Base-by-base conservation (phyloP, 2,329 filamentous ascomycete species). In the Elsinoe batatas region DNA sequence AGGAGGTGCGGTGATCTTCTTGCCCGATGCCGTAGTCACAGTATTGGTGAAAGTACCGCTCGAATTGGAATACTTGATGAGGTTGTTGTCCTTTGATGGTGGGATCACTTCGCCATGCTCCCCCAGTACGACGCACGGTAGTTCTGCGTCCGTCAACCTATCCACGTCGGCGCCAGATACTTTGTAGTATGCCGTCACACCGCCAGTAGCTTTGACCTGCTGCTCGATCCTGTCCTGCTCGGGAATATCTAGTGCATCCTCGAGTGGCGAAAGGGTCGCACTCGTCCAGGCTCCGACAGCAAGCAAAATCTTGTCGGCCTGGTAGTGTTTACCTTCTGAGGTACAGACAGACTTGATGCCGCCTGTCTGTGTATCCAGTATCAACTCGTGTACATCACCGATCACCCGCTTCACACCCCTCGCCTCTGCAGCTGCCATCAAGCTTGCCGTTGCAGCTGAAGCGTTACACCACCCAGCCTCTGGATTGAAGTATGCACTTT, bases 61-160 rank as follows among this genome's bases (percentile, higher is more conserved):
- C 50, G 81, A 74, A 62, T 80, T 80, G 57, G 81, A 83, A 69
- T 82, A 81, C 64, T 84, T 84, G 57, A 84, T 72, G 1, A 77
- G 69, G 2, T 56, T 47, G 1, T 77, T 75, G 32, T 76, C 69
- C 3, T 65, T 60, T 7, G 76, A 76, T 12, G 75, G 74, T 1
- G 75, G 76, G 5, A 79, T 71, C 3, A 76, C 69, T 61, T 78
- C 75, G 3, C 73, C 73, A 58, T 71, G 61, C 7, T 67, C 71
- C 0, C 74, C 74, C 56, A 75, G 74, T 7, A 77, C 71, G 10
- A 83, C 69, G 0, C 83, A 78, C 0, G 82, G 81, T 36, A 80
- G 72, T 33, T 51, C 47, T 38, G 33, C 32, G 1, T 62, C 53
- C 1, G 71, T 65, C 56, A 80, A 76, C 61, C 71, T 68, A 53